Evolutionary conservation across 495 filamentous ascomycete species (phyloP), one percentile per base, ranked within the genome.

Genomic region (Cercophora scortea): DNA sequence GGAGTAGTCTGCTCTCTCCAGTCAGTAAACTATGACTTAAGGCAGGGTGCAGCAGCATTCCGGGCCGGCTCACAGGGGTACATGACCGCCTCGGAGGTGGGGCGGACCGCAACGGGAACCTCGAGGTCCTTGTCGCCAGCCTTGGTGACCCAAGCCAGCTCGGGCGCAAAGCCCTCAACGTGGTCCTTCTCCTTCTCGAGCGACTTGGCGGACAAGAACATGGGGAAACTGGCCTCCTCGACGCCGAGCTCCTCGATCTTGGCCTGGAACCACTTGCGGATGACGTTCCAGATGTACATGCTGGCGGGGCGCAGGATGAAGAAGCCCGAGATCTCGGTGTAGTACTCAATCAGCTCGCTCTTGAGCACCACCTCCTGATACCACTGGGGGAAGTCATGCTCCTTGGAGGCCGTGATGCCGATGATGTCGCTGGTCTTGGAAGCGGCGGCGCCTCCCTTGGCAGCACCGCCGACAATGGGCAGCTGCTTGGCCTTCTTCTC

Each of bases 81-180:
- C 88, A 93, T 93, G 59, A 90, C 88, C 25, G 87, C 89, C 71
- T 95, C 93, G 36, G 87, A 92, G 15, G 93, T 99, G 42, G 93
- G 93, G 62, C 94, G 90, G 49, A 99, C 91, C 11, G 94, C 93
- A 52, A 97, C 88, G 57, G 90, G 90, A 62, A 91, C 89, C 66
- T 96, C 94, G 18, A 99, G 84, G 55, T 93, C 84, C 58, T 84
- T 92, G 47, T 87, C 86, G 53, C 93, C 93, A 45, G 89, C 91
- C 70, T 93, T 89, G 33, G 94, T 97, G 39, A 99, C 94, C 93
- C 93, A 97, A 48, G 94, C 94, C 55, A 99, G 85, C 71, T 99
- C 93, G 47, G 93, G 90, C 51, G 91, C 92, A 68, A 97, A 97
- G 25, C 94, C 94, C 70, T 98, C 91, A 51, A 98, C 85, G 64